phyloP scores from a whole-genome alignment of 805 yeast genomes.

The Pichia thaimueangensis region DNA sequence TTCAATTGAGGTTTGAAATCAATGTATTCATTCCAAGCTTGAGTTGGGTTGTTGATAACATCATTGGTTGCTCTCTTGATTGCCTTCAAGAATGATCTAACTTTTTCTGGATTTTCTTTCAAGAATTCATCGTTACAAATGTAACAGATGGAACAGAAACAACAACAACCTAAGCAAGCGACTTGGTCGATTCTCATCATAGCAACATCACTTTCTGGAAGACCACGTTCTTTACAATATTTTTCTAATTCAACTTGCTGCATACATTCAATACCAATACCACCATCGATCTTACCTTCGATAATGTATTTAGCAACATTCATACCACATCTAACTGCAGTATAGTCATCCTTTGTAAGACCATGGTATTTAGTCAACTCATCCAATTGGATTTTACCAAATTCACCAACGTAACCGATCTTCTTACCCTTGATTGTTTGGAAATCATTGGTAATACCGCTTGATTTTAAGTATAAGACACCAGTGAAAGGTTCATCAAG shows the following conservation, averaged over 20 bases:
- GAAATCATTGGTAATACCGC: constrained; percentile 47
- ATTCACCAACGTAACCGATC: constrained; percentile 54
- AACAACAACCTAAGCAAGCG: constrained; percentile 54
- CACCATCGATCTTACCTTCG: constrained; percentile 51
- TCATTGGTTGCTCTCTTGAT: constrained; percentile 46
- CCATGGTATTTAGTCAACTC: constrained; percentile 51
- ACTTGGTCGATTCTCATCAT: constrained; percentile 51
- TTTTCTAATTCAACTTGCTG: constrained; percentile 55
- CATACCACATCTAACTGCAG: constrained; percentile 56
- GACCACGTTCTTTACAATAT: constrained; percentile 37
- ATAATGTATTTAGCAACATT: constrained; percentile 50
- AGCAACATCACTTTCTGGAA: constrained; percentile 40
- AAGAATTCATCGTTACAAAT: constrained; percentile 47
- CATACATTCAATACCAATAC: constrained; percentile 53
- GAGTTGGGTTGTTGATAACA: constrained; percentile 36
- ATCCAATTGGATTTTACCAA: constrained; percentile 52
- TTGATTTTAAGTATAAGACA: constrained; percentile 42
- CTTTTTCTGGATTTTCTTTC: constrained; percentile 40
- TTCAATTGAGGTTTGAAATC: constrained; percentile 44
- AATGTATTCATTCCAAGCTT: constrained; percentile 41
- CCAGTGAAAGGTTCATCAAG: constrained; percentile 57
- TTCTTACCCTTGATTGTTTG: constrained; percentile 45
- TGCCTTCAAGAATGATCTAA: constrained; percentile 39
- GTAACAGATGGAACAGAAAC: constrained; percentile 51
- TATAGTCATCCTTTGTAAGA: constrained; percentile 48